These are phyloP conservation scores for Ophiocordyceps australis DNA, from an alignment of 2,329 filamentous ascomycete genomes.

Conservation along the genomic window DNA sequence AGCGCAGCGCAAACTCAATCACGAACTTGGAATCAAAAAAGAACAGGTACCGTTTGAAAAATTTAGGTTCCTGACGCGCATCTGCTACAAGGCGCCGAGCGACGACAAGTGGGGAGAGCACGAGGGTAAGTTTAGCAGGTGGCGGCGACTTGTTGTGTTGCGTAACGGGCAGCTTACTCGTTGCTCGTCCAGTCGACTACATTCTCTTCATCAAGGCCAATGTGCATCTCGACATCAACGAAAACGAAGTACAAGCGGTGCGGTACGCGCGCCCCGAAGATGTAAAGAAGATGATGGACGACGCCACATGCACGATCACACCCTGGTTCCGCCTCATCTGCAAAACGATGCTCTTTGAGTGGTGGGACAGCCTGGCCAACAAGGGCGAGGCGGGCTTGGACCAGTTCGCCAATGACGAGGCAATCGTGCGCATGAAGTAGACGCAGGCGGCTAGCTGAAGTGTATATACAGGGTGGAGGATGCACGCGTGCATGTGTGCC, in stretches of 20 bases:
- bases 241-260: constrained; percentile 76
- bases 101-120: constrained; percentile 98
- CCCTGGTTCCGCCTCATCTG: constrained; percentile 99
- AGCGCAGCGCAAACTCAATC: constrained; percentile 81
- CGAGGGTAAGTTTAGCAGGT: constrained; percentile 50
- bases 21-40: constrained; percentile 83
- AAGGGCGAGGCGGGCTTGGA: constrained; percentile 66
- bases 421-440: constrained; percentile 68
- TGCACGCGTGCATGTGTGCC: too few species aligned
- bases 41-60: constrained; percentile 80
- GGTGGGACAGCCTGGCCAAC: constrained; percentile 87
- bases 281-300: constrained; percentile 70
- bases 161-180: not conserved
- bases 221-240: constrained; percentile 65
- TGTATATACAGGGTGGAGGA: too few species aligned
- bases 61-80: constrained; percentile 87
- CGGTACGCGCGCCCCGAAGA: constrained; percentile 70
- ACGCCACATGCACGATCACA: constrained; percentile 70
- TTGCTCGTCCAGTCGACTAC: constrained; percentile 60
- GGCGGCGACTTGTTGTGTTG: too few species aligned
- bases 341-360: constrained; percentile 92
- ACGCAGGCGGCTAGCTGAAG: too few species aligned
- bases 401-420: constrained; percentile 68
- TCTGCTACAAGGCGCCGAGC: constrained; percentile 95
- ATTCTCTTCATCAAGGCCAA: constrained; percentile 96